Conservation (phyloP, 352 stramenopile species). For the Aphanomyces astaci region DNA sequence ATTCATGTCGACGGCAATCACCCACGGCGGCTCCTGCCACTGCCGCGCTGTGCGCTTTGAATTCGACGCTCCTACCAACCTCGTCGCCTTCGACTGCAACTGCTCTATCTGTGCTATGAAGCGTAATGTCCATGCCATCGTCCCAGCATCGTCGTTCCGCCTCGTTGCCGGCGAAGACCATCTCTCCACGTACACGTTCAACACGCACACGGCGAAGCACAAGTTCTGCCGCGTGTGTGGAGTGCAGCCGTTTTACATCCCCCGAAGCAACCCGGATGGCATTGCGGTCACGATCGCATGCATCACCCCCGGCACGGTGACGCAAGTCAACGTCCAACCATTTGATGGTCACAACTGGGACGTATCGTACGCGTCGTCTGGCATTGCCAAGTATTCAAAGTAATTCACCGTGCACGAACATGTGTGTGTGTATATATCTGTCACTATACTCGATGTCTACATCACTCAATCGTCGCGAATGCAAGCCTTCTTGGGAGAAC, state of each 20-base stretch:
- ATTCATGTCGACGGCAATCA: constrained; percentile 9
- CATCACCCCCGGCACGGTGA: constrained; percentile 44
- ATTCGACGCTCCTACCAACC: constrained; percentile 43
- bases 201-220: constrained; percentile 69
- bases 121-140: constrained; percentile 61
- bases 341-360: constrained; percentile 81
- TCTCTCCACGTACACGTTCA: constrained; percentile 77
- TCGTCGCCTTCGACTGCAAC: constrained; percentile 71
- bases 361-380: constrained; percentile 4
- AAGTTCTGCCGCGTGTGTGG: constrained; percentile 73
- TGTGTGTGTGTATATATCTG: too few relatives aligned
- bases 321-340: constrained; percentile 41
- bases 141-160: constrained; percentile 47
- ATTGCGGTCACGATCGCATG: constrained; percentile 67
- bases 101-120: constrained; percentile 82
- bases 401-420: not conserved
- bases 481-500: not conserved
- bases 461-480: not conserved
- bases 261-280: constrained; percentile 72
- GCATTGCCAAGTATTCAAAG: constrained; percentile 25
- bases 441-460: not conserved
- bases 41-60: constrained; percentile 63
- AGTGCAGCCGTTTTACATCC: constrained; percentile 73
- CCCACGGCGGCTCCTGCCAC: constrained; percentile 56
- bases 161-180: constrained; percentile 37